Evolutionary conservation across 345 rosid species (phyloP), one percentile per base, ranked within the genome.

Genomic region (Eucalyptus curtisii): DNA sequence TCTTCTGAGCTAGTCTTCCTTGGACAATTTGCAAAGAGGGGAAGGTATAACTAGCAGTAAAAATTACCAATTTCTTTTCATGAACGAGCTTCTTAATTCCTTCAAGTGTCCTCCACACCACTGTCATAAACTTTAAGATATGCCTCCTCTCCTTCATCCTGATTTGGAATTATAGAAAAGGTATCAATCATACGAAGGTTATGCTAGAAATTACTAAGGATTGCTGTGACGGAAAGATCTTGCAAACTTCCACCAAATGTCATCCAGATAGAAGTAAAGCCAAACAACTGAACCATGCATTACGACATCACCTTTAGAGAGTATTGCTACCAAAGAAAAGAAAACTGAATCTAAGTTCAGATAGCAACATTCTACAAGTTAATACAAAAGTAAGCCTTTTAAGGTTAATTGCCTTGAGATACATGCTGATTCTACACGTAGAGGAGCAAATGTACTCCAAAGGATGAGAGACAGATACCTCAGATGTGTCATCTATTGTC

Each of bases 391-490:
- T 33, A 33, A 33, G 7, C 44, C 20, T 33, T 33, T 68, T 33
- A 33, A 68, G 44, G 44, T 33, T 20, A 33, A 68, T 20, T 40
- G 82, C 82, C 82, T 37, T 2, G 1, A 76, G 82, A 37, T 76
- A 20, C 82, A 76, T 20, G 82, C 82, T 76, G 81, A 76, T 76
- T 76, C 47, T 76, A 37, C 8, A 40, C 1, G 16, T 76, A 20
- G 45, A 76, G 47, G 82, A 76, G 47, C 15, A 76, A 76, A 76
- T 76, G 27, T 20, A 76, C 27, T 40, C 47, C 82, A 40, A 42
- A 76, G 82, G 30, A 76, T 76, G 82, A 76, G 47, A 76, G 47
- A 55, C 27, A 50, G 44, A 86, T 91, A 95, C 99, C 99, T 96
- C 95, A 86, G 92, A 94, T 52, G 22, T 76, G 76, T 91, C 90